phyloP scores from a whole-genome alignment of 176 grass and related monocot genomes.

The Coix lacrymajobi region DNA sequence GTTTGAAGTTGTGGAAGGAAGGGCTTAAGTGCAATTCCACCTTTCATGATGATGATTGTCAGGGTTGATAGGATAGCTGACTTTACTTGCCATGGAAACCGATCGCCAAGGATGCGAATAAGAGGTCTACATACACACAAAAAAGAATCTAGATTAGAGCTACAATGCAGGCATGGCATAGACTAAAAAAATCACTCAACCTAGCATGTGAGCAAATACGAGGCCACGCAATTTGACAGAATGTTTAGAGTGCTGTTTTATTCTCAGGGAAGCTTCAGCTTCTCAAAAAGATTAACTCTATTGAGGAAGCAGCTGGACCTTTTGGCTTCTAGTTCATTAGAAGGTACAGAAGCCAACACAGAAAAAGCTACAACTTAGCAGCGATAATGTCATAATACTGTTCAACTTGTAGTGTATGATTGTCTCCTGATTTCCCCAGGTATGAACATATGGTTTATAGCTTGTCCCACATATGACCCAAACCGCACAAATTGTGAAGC shows the following conservation, averaged over 20 bases:
- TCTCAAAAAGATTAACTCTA: too few species aligned
- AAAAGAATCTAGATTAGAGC: constrained; percentile 18
- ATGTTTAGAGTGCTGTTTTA: neutral
- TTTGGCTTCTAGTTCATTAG: too few species aligned
- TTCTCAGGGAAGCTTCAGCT: neutral
- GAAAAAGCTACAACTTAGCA: neutral
- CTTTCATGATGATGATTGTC: constrained; percentile 92
- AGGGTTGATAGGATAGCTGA: constrained; percentile 90
- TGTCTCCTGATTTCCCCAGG: neutral
- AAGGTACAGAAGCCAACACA: neutral
- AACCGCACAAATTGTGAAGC: neutral
- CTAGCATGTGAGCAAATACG: neutral
- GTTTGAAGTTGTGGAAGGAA: constrained; percentile 98
- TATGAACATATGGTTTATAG: too few species aligned
- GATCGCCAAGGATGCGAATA: constrained; percentile 92
- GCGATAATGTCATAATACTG: neutral
- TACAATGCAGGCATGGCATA: neutral
- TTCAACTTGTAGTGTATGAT: neutral
- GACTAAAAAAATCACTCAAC: neutral
- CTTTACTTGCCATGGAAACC: constrained; percentile 99
- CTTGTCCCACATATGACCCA: too few species aligned
- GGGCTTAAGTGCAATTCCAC: constrained; percentile 91
- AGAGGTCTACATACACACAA: constrained; percentile 58
- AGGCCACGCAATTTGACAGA: neutral
- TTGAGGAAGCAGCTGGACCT: too few species aligned